Conservation (phyloP, 306 rosid genomes). For the Quercus engelmannii region DNA sequence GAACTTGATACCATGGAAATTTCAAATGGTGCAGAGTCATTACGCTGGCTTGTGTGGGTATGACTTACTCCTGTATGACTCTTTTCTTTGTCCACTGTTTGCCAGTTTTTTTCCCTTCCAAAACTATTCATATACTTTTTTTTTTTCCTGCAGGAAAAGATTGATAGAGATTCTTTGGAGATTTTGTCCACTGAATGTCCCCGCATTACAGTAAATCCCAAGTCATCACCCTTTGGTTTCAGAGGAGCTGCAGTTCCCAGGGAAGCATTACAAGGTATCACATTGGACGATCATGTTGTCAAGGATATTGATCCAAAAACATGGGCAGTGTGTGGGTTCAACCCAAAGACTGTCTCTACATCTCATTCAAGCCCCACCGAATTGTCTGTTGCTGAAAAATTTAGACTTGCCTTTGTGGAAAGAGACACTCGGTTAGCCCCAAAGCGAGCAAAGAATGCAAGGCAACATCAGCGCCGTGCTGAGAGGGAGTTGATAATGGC, state of each 20-base stretch:
- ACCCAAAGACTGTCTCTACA: constrained; percentile 24
- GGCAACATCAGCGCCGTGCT: constrained; percentile 85
- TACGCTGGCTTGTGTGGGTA: constrained; percentile 95
- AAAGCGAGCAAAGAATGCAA: constrained; percentile 84
- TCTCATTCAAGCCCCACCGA: constrained; percentile 38
- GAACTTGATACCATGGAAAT: constrained; percentile 69
- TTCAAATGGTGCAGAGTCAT: constrained; percentile 60
- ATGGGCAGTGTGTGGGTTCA: constrained; percentile 59
- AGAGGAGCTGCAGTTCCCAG: constrained; percentile 56
- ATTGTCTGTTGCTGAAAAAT: constrained; percentile 81
- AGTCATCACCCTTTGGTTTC: constrained; percentile 64
- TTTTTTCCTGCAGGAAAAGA: constrained; percentile 58
- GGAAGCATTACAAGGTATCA: constrained; percentile 61
- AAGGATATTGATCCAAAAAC: constrained; percentile 66
- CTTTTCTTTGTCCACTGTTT: not conserved
- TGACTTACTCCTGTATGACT: not conserved
- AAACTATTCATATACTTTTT: not conserved
- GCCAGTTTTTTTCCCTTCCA: not conserved
- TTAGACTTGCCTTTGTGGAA: constrained; percentile 88
- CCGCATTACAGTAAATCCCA: constrained; percentile 72
- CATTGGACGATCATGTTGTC: constrained; percentile 50
- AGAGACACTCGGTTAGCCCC: constrained; percentile 84
- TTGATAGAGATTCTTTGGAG: constrained; percentile 63
- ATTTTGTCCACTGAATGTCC: constrained; percentile 68
- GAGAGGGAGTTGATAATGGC: constrained; percentile 64